These are phyloP conservation scores for Rhynchospora tenuis DNA, from an alignment of 176 grass and related monocot genomes.

Conservation along the genomic window DNA sequence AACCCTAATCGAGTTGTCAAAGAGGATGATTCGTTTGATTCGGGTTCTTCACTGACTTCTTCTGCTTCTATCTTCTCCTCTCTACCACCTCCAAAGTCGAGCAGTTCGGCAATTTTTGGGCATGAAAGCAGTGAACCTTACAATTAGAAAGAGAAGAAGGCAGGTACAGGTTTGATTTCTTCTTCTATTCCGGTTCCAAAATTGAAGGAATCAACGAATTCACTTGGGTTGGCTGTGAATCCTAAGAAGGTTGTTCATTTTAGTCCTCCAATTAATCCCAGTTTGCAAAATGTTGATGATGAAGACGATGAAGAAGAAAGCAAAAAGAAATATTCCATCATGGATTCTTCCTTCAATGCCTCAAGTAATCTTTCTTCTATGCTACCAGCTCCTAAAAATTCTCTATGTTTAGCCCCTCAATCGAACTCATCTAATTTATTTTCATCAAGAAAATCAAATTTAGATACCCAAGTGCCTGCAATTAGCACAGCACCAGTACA, in stretches of 20 bases:
- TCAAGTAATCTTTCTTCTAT: conserved; percentile 55
- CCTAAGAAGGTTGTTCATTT: conserved; percentile 79
- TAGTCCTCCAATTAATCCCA: conserved; percentile 52
- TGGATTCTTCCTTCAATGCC: conserved; percentile 19
- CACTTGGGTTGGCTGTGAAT: conserved; percentile 29
- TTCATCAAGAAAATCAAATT: conserved; percentile 32
- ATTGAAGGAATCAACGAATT: not conserved
- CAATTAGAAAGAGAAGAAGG: conserved; percentile 4
- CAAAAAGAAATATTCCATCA: conserved; percentile 17
- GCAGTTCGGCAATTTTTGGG: not conserved
- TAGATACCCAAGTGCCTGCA: conserved; percentile 29
- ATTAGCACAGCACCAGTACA: conserved; percentile 24
- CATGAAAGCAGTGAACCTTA: not conserved
- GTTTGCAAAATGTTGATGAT: conserved; percentile 41
- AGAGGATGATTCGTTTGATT: not conserved
- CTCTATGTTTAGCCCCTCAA: conserved; percentile 44
- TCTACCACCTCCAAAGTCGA: conserved; percentile 45
- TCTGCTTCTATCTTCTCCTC: conserved; percentile 41
- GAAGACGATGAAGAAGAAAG: conserved; percentile 23
- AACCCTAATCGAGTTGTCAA: conserved; percentile 8
- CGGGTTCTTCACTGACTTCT: conserved; percentile 20
- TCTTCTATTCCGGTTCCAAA: conserved; percentile 26
- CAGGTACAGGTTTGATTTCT: not conserved
- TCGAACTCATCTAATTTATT: conserved; percentile 19
- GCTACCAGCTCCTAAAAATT: conserved; percentile 76